Conservation (phyloP, 2,329 filamentous ascomycete species). For the Lecanosticta acicola region DNA sequence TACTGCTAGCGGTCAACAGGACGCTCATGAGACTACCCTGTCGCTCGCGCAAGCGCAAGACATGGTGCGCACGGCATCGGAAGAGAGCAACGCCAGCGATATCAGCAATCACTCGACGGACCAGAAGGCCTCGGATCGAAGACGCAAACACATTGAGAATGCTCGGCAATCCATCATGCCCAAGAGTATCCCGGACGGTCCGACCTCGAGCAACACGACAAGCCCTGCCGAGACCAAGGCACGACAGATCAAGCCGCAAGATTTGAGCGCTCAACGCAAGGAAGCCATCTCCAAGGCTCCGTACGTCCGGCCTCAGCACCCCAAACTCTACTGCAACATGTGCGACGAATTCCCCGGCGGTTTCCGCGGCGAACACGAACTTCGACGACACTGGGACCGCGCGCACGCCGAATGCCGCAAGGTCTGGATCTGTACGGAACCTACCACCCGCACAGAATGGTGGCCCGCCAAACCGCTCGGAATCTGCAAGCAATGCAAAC, state of each 20-base stretch:
- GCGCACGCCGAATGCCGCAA: slow-evolving; percentile 59
- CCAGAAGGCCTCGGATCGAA: slow-evolving; percentile 23
- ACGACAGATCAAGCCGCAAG: slow-evolving; percentile 1
- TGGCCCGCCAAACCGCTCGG: slow-evolving; percentile 57
- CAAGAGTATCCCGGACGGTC: slow-evolving; percentile 19
- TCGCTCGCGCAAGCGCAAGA: slow-evolving; percentile 10
- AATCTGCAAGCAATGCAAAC: slow-evolving; percentile 77
- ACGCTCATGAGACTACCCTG: slow-evolving; percentile 13
- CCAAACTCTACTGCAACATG: slow-evolving; percentile 63
- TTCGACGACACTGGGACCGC: slow-evolving; percentile 50
- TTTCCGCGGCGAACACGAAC: slow-evolving; percentile 81
- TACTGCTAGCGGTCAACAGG: slow-evolving; percentile 7
- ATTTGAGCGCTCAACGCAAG: slow-evolving; percentile 12
- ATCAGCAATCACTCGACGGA: slow-evolving; percentile 14
- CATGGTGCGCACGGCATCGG: slow-evolving; percentile 23
- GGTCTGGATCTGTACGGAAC: slow-evolving; percentile 60
- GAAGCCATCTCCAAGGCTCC: slow-evolving; percentile 46
- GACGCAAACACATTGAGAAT: slow-evolving; percentile 30
- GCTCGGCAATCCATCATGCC: slow-evolving; percentile 24
- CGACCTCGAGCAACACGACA: slow-evolving; percentile 6
- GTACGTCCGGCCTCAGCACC: slow-evolving; percentile 61
- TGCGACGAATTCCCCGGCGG: slow-evolving; percentile 70
- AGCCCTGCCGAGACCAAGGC: slow-evolving; percentile 1
- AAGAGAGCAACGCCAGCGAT: slow-evolving; percentile 17
- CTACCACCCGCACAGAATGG: slow-evolving; percentile 34